Percentiles rank a stretch among this genome's conserved stretches.
phyloP scores from a whole-genome alignment of 768 basidiomycete genomes.

The Astraeus odoratus region DNA sequence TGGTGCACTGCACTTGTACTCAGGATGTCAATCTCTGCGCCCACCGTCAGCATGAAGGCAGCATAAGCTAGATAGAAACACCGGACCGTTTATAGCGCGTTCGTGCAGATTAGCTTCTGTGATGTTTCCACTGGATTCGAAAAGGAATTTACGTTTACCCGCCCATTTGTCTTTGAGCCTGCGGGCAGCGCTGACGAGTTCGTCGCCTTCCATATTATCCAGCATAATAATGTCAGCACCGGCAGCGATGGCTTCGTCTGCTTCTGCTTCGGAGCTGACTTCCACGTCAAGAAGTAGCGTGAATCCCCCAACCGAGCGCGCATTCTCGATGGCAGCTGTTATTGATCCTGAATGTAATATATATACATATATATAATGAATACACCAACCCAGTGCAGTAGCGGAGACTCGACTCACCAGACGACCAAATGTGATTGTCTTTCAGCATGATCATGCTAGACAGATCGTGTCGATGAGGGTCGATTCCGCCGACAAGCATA shows the following conservation, averaged over 20 bases:
- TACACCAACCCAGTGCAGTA: slow-evolving; percentile 3
- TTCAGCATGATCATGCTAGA: slow-evolving; percentile 99
- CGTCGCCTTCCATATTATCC: slow-evolving; percentile 81
- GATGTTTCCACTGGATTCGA: slow-evolving; percentile 94
- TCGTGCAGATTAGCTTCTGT: slow-evolving; percentile 81
- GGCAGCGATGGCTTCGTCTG: slow-evolving; percentile 94
- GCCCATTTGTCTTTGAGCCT: slow-evolving; percentile 74
- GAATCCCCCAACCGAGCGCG: slow-evolving; percentile 89
- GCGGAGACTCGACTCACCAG: slow-evolving; percentile 42
- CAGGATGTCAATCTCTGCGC: slow-evolving; percentile 85
- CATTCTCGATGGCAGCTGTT: slow-evolving; percentile 75
- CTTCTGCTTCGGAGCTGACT: slow-evolving; percentile 81
- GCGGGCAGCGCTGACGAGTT: slow-evolving; percentile 60
- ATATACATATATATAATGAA: too few species aligned
- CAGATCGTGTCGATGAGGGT: slow-evolving; percentile 92
- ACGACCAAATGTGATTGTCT: slow-evolving; percentile 99
- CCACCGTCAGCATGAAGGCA: not conserved
- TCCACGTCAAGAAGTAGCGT: slow-evolving; percentile 90
- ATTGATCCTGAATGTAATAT: slow-evolving; percentile 64
- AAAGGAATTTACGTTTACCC: slow-evolving; percentile 74
- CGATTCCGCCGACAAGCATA: slow-evolving; percentile 96
- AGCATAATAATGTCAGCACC: slow-evolving; percentile 96
- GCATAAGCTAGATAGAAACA: not conserved
- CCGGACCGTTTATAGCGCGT: slow-evolving; percentile 75
- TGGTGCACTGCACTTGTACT: slow-evolving; percentile 90